phyloP scores from a whole-genome alignment of 352 stramenopile genomes.

The Globisporangium paddicum region DNA sequence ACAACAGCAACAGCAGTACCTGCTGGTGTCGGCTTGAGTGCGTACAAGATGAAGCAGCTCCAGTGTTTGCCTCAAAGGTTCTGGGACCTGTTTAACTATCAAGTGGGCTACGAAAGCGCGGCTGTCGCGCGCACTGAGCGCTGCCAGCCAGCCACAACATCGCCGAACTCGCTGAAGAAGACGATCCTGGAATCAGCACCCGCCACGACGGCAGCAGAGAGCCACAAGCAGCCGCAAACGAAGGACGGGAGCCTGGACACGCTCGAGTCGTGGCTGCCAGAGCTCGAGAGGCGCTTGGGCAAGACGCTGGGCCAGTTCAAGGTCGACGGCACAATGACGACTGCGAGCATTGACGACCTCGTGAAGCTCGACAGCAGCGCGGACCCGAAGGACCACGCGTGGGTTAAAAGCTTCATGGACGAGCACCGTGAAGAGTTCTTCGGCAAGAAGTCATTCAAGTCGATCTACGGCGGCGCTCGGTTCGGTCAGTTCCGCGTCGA shows the following conservation, averaged over 20 bases:
- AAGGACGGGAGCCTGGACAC: not conserved
- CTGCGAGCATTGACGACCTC: conserved; percentile 7
- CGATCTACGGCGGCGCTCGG: conserved; percentile 44
- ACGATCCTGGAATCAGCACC: not conserved
- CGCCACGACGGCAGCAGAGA: not conserved
- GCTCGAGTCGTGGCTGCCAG: conserved; percentile 44
- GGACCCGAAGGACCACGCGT: conserved; percentile 12
- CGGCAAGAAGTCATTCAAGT: conserved; percentile 20
- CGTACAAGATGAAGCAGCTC: conserved; percentile 18
- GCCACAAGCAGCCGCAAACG: not conserved
- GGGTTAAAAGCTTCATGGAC: conserved; percentile 25
- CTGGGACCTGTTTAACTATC: conserved; percentile 51
- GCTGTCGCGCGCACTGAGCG: conserved; percentile 39
- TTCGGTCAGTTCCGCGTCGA: conserved; percentile 69
- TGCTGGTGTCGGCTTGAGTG: conserved; percentile 13
- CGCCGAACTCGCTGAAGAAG: not conserved
- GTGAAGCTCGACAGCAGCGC: conserved; percentile 2
- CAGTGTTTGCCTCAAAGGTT: conserved; percentile 41
- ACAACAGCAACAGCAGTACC: not conserved
- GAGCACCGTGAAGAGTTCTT: conserved; percentile 6
- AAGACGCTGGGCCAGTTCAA: conserved; percentile 16
- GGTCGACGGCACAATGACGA: not conserved
- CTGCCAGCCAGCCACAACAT: conserved; percentile 19
- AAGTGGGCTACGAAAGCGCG: conserved; percentile 48
- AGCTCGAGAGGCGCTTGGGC: conserved; percentile 41